Conservation (phyloP, 805 yeast species). For the Pichia heedii region DNA sequence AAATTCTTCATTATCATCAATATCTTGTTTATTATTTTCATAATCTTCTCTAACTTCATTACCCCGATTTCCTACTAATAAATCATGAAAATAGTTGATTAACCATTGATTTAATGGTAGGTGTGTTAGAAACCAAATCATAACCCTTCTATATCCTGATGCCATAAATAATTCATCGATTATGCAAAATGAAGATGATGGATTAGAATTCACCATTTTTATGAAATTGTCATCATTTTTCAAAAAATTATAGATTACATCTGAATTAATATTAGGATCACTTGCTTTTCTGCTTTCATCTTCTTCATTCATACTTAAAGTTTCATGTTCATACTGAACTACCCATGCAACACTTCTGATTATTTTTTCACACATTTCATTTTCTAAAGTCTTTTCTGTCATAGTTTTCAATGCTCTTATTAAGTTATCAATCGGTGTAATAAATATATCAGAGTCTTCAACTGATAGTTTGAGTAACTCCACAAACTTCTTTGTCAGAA, state of each 20-base stretch:
- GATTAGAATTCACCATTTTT: slow-evolving; percentile 39
- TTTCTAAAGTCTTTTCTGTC: slow-evolving; percentile 20
- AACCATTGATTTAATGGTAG: slow-evolving; percentile 44
- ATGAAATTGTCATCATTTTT: slow-evolving; percentile 40
- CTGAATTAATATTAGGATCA: slow-evolving; percentile 34
- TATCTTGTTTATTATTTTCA: slow-evolving; percentile 8
- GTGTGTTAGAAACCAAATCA: slow-evolving; percentile 64
- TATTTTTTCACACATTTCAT: slow-evolving; percentile 30
- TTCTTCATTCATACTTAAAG: slow-evolving; percentile 16
- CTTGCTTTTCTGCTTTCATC: slow-evolving; percentile 13
- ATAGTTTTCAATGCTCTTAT: slow-evolving; percentile 18
- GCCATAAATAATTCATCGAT: slow-evolving; percentile 69
- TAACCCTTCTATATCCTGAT: slow-evolving; percentile 49
- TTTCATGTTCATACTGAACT: slow-evolving; percentile 27
- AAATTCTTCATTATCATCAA: slow-evolving; percentile 8
- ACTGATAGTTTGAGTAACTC: slow-evolving; percentile 18
- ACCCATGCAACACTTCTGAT: slow-evolving; percentile 46
- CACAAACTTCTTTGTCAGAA: slow-evolving; percentile 23
- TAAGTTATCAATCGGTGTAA: slow-evolving; percentile 23
- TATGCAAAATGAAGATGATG: slow-evolving; percentile 42
- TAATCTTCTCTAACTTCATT: slow-evolving; percentile 8
- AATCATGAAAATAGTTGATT: slow-evolving; percentile 55
- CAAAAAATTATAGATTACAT: slow-evolving; percentile 40
- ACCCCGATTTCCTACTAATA: slow-evolving; percentile 52
- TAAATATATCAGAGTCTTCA: slow-evolving; percentile 15